Evolutionary conservation across 768 basidiomycete genomes (phyloP).

Genomic region (Lanmaoa rubissima): DNA sequence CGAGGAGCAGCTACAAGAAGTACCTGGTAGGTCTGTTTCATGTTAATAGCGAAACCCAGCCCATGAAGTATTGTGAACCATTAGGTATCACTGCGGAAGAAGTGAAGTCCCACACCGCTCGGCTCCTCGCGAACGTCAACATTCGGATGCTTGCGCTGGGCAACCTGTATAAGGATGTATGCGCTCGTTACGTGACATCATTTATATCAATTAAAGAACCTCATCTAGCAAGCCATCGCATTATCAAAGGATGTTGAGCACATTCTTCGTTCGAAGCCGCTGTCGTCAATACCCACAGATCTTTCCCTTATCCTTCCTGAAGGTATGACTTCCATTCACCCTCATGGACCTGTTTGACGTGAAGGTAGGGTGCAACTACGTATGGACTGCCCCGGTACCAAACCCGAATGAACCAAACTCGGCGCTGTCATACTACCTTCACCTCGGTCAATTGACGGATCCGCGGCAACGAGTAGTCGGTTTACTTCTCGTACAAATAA

Average conservation of each 20-base stretch:
- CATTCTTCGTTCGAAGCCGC: slow-evolving; percentile 52
- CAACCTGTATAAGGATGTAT: slow-evolving; percentile 80
- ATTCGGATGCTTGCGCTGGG: slow-evolving; percentile 77
- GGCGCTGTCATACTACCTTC: slow-evolving; percentile 80
- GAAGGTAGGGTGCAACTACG: slow-evolving; percentile 61
- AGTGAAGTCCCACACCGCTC: slow-evolving; percentile 56
- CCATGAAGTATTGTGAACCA: neutral
- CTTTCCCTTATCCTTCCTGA: slow-evolving; percentile 63
- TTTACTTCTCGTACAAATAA: slow-evolving; percentile 75
- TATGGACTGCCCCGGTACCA: slow-evolving; percentile 63
- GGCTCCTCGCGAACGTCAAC: slow-evolving; percentile 62
- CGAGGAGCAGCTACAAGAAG: slow-evolving; percentile 70
- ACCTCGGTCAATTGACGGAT: slow-evolving; percentile 69
- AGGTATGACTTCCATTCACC: slow-evolving; percentile 42
- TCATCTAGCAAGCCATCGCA: slow-evolving; percentile 66
- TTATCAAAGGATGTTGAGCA: slow-evolving; percentile 72
- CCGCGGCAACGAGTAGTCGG: slow-evolving; percentile 62
- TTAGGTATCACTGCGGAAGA: slow-evolving; percentile 72
- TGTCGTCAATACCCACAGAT: slow-evolving; percentile 39
- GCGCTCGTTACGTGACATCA: slow-evolving; percentile 23
- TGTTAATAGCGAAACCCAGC: neutral
- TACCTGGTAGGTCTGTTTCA: slow-evolving; percentile 56
- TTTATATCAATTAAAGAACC: neutral
- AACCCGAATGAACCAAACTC: slow-evolving; percentile 90
- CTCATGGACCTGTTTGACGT: slow-evolving; percentile 10